Percentiles rank a stretch among this genome's conserved stretches.
These are phyloP conservation scores for Mortierella sp. DNA, from an alignment of 371 early-diverging fungal genomes.

Conservation along the genomic window DNA sequence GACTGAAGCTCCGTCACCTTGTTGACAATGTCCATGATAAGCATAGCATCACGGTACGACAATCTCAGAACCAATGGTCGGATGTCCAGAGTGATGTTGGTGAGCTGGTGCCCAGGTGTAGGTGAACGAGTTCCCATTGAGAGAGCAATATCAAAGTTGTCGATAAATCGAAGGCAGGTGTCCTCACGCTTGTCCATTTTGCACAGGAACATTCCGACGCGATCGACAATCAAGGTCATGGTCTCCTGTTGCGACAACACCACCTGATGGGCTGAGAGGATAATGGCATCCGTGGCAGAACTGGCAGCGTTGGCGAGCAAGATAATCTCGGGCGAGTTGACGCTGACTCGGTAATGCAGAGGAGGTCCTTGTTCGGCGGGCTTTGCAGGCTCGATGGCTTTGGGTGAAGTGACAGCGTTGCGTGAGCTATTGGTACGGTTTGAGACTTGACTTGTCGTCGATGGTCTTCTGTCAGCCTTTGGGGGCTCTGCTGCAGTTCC, in stretches of 20 bases:
- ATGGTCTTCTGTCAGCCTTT: conserved; percentile 26
- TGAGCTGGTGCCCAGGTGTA: conserved; percentile 67
- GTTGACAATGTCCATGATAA: conserved; percentile 87
- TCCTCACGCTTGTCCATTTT: conserved; percentile 87
- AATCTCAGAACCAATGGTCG: conserved; percentile 76
- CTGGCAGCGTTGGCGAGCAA: conserved; percentile 85
- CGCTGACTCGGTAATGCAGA: conserved; percentile 77
- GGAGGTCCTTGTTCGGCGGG: conserved; percentile 32
- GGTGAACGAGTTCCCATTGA: conserved; percentile 80
- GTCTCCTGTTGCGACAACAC: conserved; percentile 84
- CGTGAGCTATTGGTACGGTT: conserved; percentile 17
- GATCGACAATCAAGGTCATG: conserved; percentile 80
- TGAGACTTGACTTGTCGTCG: conserved; percentile 22
- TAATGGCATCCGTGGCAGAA: conserved; percentile 87
- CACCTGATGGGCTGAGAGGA: conserved; percentile 85
- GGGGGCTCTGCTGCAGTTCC: conserved; percentile 20
- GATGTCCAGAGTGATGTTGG: conserved; percentile 73
- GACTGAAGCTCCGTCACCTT: conserved; percentile 75
- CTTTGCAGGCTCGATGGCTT: conserved; percentile 31
- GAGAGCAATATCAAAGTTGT: conserved; percentile 87
- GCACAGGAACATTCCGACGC: conserved; percentile 93
- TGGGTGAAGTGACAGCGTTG: not conserved
- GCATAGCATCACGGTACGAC: conserved; percentile 87
- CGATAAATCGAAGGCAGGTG: conserved; percentile 88
- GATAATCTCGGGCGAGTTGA: conserved; percentile 90